These are phyloP conservation scores for Fusarium cicatricum DNA, from an alignment of 2,329 filamentous ascomycete species.

Conservation along the genomic window DNA sequence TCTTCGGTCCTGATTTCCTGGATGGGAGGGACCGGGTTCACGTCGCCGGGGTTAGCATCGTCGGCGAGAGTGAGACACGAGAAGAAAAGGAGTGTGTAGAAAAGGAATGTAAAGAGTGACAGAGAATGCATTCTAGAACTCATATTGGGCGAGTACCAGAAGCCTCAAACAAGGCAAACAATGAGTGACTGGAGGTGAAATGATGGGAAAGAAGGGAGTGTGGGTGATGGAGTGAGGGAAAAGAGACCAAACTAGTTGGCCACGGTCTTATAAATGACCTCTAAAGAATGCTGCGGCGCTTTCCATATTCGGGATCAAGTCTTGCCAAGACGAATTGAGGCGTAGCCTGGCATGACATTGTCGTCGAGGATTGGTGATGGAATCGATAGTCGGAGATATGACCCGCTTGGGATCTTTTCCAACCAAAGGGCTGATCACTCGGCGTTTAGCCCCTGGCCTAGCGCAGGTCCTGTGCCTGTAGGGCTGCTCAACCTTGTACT, in stretches of 20 bases:
- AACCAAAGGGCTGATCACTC: background rate
- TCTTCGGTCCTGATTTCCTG: conserved; percentile 37
- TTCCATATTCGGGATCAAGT: background rate
- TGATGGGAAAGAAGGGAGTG: background rate
- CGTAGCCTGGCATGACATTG: conserved; percentile 33
- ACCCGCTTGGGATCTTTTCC: conserved; percentile 2
- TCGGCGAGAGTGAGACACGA: conserved; percentile 12
- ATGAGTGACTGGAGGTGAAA: conserved; percentile 1
- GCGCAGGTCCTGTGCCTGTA: conserved; percentile 22
- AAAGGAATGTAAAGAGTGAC: conserved; percentile 37
- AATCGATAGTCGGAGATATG: conserved; percentile 8
- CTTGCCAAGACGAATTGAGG: conserved; percentile 14
- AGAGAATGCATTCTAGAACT: conserved; percentile 16
- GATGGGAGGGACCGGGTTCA: conserved; percentile 33
- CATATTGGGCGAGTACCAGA: conserved; percentile 27
- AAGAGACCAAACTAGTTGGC: conserved; percentile 1
- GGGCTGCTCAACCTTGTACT: conserved; percentile 16
- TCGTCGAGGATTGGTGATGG: conserved; percentile 13
- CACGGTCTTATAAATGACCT: conserved; percentile 19
- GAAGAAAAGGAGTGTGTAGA: conserved; percentile 26
- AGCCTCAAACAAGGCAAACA: conserved; percentile 1
- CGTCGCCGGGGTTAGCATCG: conserved; percentile 25
- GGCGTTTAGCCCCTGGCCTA: conserved; percentile 10
- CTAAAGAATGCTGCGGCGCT: background rate
- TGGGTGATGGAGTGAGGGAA: background rate